These are phyloP conservation scores for Suillus weaverae DNA, from an alignment of 768 basidiomycete species.

Conservation along the genomic window DNA sequence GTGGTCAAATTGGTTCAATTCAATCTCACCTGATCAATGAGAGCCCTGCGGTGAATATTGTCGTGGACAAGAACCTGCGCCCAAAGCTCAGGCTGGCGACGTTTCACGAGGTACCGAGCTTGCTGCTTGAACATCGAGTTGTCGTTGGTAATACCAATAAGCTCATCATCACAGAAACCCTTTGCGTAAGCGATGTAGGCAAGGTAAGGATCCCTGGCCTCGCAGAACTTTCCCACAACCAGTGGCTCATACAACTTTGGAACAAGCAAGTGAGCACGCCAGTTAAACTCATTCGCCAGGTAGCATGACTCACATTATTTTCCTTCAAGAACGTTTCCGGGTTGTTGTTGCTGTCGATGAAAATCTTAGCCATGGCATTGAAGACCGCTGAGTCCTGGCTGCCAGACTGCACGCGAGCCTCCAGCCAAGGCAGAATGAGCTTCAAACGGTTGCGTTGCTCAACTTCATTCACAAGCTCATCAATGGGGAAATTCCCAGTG, in stretches of 20 bases:
- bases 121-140: constrained; percentile 99
- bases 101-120: constrained; percentile 95
- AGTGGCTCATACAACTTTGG: constrained; percentile 90
- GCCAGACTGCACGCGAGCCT: constrained; percentile 89
- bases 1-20: neutral
- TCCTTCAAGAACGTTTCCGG: constrained; percentile 98
- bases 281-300: neutral
- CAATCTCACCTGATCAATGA: constrained; percentile 81
- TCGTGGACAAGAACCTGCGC: constrained; percentile 87
- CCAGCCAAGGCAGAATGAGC: constrained; percentile 96
- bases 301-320: constrained; percentile 73
- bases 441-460: constrained; percentile 96
- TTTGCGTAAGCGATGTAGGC: constrained; percentile 99
- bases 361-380: constrained; percentile 98
- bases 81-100: constrained; percentile 95
- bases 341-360: constrained; percentile 98
- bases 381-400: constrained; percentile 91
- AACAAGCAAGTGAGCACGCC: constrained; percentile 10
- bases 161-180: constrained; percentile 97
- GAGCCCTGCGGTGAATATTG: constrained; percentile 87
- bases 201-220: constrained; percentile 95
- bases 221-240: constrained; percentile 98
- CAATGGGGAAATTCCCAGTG: constrained; percentile 95
- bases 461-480: constrained; percentile 96
- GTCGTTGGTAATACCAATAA: constrained; percentile 95